A percentile compares a stretch with the other conserved stretches of the same genome.
Conservation (phyloP, 331 rosid species). For the Erythrophleum ivorense region DNA sequence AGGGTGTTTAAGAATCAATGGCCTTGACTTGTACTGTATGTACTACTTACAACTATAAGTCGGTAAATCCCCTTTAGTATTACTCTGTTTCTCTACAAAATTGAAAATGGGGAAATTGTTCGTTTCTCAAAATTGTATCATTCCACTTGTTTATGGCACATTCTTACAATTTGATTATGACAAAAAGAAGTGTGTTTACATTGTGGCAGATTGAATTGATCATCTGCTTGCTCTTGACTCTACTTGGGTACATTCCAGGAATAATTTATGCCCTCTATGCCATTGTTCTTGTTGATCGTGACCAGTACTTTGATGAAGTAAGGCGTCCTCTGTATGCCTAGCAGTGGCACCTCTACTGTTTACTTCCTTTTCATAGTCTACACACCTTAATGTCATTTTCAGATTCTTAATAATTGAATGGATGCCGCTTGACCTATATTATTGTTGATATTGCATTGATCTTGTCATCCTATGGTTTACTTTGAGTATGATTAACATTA, state of each 20-base stretch:
- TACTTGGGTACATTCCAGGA: slow-evolving; percentile 74
- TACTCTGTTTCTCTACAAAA: neutral
- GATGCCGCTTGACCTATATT: neutral
- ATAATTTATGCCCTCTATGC: slow-evolving; percentile 74
- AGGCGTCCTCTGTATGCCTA: slow-evolving; percentile 64
- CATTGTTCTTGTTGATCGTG: slow-evolving; percentile 65
- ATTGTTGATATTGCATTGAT: neutral
- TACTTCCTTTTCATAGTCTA: neutral
- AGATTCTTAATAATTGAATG: slow-evolving; percentile 2
- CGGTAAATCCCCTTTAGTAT: neutral
- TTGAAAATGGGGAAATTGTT: neutral
- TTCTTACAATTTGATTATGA: slow-evolving; percentile 1
- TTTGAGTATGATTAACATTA: neutral
- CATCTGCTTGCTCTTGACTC: slow-evolving; percentile 68
- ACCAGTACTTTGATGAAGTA: slow-evolving; percentile 63
- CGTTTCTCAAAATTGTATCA: neutral
- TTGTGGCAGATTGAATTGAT: slow-evolving; percentile 58
- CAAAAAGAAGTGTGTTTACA: neutral
- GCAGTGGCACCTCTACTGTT: neutral
- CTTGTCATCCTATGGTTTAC: neutral
- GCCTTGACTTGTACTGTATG: neutral
- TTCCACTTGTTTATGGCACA: neutral
- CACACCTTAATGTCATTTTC: neutral
- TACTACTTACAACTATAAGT: neutral
- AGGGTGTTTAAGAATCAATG: neutral